Conservation (phyloP, 768 basidiomycete species). For the Butyriboletus loyo region DNA sequence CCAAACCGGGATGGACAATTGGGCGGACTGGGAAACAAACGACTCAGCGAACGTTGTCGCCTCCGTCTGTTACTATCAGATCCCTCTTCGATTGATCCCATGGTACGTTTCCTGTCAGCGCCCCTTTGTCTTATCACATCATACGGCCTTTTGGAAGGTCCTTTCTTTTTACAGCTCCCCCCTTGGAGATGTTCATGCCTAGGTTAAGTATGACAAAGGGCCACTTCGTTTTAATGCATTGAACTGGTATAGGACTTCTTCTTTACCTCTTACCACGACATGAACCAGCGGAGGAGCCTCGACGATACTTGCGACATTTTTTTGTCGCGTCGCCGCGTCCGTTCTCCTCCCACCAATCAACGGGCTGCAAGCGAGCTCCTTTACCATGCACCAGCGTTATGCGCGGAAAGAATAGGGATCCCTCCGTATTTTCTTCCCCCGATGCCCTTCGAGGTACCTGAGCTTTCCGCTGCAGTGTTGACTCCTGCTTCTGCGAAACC, state of each 20-base stretch:
- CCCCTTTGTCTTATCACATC: conserved; percentile 23
- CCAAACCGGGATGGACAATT: conserved; percentile 22
- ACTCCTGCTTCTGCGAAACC: conserved; percentile 6
- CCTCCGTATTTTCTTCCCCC: conserved; percentile 9
- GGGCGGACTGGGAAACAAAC: conserved; percentile 23
- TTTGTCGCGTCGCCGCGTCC: conserved; percentile 20
- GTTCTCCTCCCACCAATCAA: conserved; percentile 7
- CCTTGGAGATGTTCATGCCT: conserved; percentile 10
- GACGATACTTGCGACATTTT: conserved; percentile 31
- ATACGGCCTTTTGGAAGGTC: conserved; percentile 4
- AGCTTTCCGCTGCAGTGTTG: neutral
- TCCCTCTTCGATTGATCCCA: conserved; percentile 5
- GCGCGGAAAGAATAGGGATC: conserved; percentile 7
- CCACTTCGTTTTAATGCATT: conserved; percentile 6
- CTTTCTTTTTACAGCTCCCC: conserved; percentile 16
- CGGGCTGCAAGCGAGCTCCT: conserved; percentile 10
- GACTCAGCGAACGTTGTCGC: conserved; percentile 15
- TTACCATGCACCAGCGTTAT: conserved; percentile 1
- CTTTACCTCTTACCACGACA: conserved; percentile 21
- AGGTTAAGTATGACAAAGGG: conserved; percentile 18
- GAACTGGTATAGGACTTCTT: conserved; percentile 1
- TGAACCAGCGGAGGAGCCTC: conserved; percentile 28
- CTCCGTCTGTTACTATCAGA: neutral
- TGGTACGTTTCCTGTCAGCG: conserved; percentile 2
- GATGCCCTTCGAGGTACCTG: conserved; percentile 5